Percentiles rank a stretch among this genome's conserved stretches.
These are phyloP conservation scores for Protomyces gravidus DNA, from an alignment of 1,139 yeast species.

Conservation along the genomic window DNA sequence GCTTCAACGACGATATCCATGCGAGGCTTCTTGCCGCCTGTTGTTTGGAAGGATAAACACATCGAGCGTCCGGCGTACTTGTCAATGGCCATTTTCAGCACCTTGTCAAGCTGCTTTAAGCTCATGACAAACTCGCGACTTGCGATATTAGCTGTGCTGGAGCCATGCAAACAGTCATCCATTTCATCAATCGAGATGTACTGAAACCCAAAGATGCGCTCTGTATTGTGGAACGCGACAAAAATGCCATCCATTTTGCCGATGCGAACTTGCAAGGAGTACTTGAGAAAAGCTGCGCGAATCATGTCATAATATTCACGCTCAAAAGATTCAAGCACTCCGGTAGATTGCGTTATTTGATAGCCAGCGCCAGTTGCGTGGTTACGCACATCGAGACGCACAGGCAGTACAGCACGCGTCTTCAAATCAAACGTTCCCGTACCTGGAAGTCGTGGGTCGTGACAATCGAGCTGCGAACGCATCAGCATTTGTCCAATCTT, in stretches of 20 bases:
- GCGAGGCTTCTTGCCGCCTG: slow-evolving; percentile 5
- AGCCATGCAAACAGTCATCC: slow-evolving; percentile 57
- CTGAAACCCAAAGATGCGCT: slow-evolving; percentile 81
- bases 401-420: slow-evolving; percentile 83
- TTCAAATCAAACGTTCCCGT: slow-evolving; percentile 89
- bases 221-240: slow-evolving; percentile 81
- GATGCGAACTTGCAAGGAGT: slow-evolving; percentile 83
- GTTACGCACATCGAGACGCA: slow-evolving; percentile 60
- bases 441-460: slow-evolving; percentile 72
- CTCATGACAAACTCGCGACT: slow-evolving; percentile 68
- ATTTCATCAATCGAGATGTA: slow-evolving; percentile 71
- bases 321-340: slow-evolving; percentile 71
- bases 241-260: slow-evolving; percentile 97
- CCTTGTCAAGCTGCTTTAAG: slow-evolving; percentile 52
- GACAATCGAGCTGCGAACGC: slow-evolving; percentile 89
- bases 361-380: slow-evolving; percentile 58
- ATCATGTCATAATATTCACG: slow-evolving; percentile 73
- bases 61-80: slow-evolving; percentile 36
- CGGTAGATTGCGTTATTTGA: slow-evolving; percentile 57
- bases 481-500: slow-evolving; percentile 62
- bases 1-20: slow-evolving; percentile 25
- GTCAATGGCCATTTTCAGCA: slow-evolving; percentile 47
- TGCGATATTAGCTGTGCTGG: slow-evolving; percentile 54
- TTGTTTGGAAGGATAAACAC: slow-evolving; percentile 21
- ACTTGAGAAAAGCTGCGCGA: slow-evolving; percentile 72